Conservation (phyloP, 2,329 filamentous ascomycete species). For the Penicillium sp. region DNA sequence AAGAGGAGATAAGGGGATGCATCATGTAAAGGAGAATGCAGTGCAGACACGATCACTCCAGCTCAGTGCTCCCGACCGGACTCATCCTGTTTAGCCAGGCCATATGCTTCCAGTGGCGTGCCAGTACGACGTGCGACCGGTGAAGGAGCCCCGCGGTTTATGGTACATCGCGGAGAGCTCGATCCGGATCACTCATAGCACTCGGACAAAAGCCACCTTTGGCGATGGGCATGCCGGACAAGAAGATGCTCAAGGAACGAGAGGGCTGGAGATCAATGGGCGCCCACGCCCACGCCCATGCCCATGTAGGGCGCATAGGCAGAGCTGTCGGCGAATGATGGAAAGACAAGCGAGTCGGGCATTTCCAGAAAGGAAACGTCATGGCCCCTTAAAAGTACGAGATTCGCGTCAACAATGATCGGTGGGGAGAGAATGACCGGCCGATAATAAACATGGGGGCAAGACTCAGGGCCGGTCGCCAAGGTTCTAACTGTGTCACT, state of each 20-base stretch:
- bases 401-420: constrained; percentile 14
- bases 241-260: constrained; percentile 1
- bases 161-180: constrained; percentile 29
- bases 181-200: constrained; percentile 7
- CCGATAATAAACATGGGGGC: constrained; percentile 3
- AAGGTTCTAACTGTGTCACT: constrained; percentile 15
- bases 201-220: constrained; percentile 3
- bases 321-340: constrained; percentile 6
- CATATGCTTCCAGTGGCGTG: neutral
- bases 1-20: neutral
- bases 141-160: constrained; percentile 30
- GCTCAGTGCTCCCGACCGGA: constrained; percentile 12
- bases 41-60: constrained; percentile 5
- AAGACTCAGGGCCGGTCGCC: constrained; percentile 13
- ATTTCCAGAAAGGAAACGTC: constrained; percentile 12
- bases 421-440: constrained; percentile 1
- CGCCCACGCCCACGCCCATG: constrained; percentile 16
- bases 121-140: constrained; percentile 4
- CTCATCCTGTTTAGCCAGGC: neutral
- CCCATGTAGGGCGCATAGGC: constrained; percentile 6
- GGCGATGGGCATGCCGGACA: constrained; percentile 3
- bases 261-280: constrained; percentile 10
- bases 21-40: no score
- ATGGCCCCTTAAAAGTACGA: constrained; percentile 13
- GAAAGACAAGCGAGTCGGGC: constrained; percentile 11